Conservation (phyloP, 768 basidiomycete species). For the Sistotremastrum niveocremeum region DNA sequence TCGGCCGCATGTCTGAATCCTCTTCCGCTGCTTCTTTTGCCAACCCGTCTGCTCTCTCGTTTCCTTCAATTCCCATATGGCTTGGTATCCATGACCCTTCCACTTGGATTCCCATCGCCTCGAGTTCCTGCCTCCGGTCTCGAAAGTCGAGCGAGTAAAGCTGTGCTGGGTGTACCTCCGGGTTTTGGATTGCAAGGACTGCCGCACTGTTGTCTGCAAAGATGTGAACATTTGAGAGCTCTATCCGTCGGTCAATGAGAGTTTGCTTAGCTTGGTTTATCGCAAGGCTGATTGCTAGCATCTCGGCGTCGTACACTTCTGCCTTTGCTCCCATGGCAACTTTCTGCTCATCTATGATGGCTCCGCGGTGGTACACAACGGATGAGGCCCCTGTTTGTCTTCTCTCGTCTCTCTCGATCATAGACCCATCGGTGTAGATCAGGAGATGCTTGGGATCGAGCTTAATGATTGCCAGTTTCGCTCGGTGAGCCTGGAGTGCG, state of each 20-base stretch:
- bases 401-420: not conserved
- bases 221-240: not conserved
- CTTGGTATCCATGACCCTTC: constrained; percentile 10
- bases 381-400: constrained; percentile 2
- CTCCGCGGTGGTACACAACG: not conserved
- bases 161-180: no score
- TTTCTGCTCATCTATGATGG: not conserved
- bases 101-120: not conserved
- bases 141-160: no score
- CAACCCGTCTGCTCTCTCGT: constrained; percentile 12
- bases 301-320: constrained; percentile 9
- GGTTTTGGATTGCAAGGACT: not conserved
- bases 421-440: constrained; percentile 9
- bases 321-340: constrained; percentile 1
- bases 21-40: constrained; percentile 12
- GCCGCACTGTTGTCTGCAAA: not conserved
- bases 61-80: constrained; percentile 9
- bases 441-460: not conserved
- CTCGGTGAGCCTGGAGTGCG: constrained; percentile 1
- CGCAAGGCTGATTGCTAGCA: not conserved
- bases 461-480: not conserved
- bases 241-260: no score
- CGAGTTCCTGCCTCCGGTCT: no score
- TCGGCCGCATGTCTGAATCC: no score
- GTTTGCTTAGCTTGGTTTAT: no score